These are phyloP conservation scores for Aspergillus candidus DNA, from an alignment of 2,329 filamentous ascomycete species.

Conservation along the genomic window DNA sequence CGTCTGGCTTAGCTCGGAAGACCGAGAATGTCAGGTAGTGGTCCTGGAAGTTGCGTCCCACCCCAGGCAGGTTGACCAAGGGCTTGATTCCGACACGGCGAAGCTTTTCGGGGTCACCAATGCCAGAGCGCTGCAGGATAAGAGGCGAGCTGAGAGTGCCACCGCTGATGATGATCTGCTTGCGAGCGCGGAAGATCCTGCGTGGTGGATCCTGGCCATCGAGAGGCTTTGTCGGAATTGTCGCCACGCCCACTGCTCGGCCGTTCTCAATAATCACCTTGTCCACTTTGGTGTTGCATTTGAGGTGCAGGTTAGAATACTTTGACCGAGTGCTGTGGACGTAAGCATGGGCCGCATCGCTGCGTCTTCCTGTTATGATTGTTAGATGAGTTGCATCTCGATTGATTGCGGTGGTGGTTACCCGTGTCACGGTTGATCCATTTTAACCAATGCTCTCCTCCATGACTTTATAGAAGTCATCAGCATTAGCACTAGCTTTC, in stretches of 20 bases:
- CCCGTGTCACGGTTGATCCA: slow-evolving; percentile 65
- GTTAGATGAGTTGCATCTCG: background rate
- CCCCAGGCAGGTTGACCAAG: slow-evolving; percentile 64
- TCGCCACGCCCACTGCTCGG: slow-evolving; percentile 64
- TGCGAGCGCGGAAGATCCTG: slow-evolving; percentile 60
- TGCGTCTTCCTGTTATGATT: slow-evolving; percentile 55
- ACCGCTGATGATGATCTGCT: slow-evolving; percentile 67
- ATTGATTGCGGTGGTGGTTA: slow-evolving; percentile 27
- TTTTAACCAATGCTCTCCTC: slow-evolving; percentile 77
- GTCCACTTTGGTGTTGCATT: slow-evolving; percentile 71
- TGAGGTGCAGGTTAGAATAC: slow-evolving; percentile 64
- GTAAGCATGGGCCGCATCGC: slow-evolving; percentile 71
- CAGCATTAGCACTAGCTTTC: background rate
- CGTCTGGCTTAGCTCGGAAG: slow-evolving; percentile 66
- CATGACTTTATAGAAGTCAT: slow-evolving; percentile 40
- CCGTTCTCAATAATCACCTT: slow-evolving; percentile 70
- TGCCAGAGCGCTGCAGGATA: slow-evolving; percentile 68
- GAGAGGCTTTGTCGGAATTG: slow-evolving; percentile 64
- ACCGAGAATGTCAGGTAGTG: slow-evolving; percentile 67
- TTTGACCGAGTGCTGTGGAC: slow-evolving; percentile 68
- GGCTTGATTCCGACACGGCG: slow-evolving; percentile 62
- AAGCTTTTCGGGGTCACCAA: slow-evolving; percentile 67
- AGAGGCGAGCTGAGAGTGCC: slow-evolving; percentile 68
- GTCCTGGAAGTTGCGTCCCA: slow-evolving; percentile 71
- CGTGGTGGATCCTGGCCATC: slow-evolving; percentile 48